Evolutionary conservation across 192 early-diverging fungal genomes (phyloP).

Genomic region (Linnemannia zychae): DNA sequence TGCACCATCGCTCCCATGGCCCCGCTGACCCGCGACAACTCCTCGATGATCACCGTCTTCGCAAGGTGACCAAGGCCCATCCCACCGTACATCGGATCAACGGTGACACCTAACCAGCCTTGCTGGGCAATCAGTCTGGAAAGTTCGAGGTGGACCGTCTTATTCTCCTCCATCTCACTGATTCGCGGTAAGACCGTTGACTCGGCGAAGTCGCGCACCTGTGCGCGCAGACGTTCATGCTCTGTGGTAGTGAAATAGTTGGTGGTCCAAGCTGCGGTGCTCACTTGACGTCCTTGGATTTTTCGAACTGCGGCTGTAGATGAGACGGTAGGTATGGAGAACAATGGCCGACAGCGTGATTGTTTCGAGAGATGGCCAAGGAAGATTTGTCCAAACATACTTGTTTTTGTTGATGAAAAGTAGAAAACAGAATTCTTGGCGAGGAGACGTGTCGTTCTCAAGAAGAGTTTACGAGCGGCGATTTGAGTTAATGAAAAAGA

Average conservation of each 20-base stretch:
- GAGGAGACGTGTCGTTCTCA: background rate
- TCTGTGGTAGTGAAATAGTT: background rate
- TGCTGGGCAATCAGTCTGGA: constrained; percentile 2
- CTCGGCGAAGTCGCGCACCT: constrained; percentile 11
- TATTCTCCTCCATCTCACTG: background rate
- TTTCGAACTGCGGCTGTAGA: background rate
- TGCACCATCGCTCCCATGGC: constrained; percentile 12
- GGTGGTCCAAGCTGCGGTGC: background rate
- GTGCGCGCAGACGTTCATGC: background rate
- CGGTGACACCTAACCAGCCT: constrained; percentile 6
- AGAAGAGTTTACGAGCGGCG: background rate
- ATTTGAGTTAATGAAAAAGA: background rate
- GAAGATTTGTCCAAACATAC: background rate
- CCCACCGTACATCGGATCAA: constrained; percentile 4
- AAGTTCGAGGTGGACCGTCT: constrained; percentile 8
- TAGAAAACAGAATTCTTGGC: background rate
- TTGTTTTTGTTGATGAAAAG: background rate
- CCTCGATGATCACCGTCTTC: constrained; percentile 10
- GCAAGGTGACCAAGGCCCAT: constrained; percentile 8
- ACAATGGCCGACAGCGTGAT: too few relatives aligned
- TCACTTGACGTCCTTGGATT: background rate
- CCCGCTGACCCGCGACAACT: constrained; percentile 10
- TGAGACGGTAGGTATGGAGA: background rate
- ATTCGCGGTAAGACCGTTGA: background rate
- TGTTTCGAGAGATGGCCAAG: background rate